Percentiles rank a stretch among this genome's conserved stretches.
Evolutionary conservation across 768 basidiomycete genomes (phyloP).

Genomic region (Naganishia vishniacii): DNA sequence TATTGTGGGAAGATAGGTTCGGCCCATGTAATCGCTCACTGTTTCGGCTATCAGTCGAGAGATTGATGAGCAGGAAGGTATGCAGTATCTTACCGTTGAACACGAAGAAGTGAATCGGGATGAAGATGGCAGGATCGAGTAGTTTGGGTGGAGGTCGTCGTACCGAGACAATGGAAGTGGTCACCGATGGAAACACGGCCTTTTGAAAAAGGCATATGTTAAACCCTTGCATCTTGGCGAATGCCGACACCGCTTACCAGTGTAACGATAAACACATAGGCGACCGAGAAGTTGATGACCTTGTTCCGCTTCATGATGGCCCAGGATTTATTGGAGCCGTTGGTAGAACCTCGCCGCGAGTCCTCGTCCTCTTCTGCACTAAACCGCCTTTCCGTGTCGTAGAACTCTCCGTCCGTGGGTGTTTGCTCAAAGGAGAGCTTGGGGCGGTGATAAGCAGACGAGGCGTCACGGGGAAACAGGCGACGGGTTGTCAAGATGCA

Average conservation of each 20-base stretch:
- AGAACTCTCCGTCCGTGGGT: conserved; percentile 1
- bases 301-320: conserved; percentile 55
- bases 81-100: conserved; percentile 43
- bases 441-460: neutral
- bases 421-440: conserved; percentile 9
- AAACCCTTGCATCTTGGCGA: neutral
- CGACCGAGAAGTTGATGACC: conserved; percentile 65
- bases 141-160: conserved; percentile 51
- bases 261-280: conserved; percentile 71
- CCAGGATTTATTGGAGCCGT: conserved; percentile 11
- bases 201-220: conserved; percentile 43
- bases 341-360: conserved; percentile 5
- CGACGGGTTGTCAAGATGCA: conserved; percentile 51
- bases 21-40: conserved; percentile 46
- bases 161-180: conserved; percentile 65
- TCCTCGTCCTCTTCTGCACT: conserved; percentile 25
- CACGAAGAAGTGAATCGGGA: conserved; percentile 68
- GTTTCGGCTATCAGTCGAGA: neutral
- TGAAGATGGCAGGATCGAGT: conserved; percentile 51
- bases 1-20: conserved; percentile 45
- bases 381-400: conserved; percentile 17
- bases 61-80: neutral
- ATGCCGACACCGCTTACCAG: conserved; percentile 54
- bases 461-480: conserved; percentile 2
- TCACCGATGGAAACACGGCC: conserved; percentile 84